A percentile compares a stretch with the other conserved stretches of the same genome.
Evolutionary conservation across 2,329 filamentous ascomycete species (phyloP).

Genomic region (Claviceps arundinis): DNA sequence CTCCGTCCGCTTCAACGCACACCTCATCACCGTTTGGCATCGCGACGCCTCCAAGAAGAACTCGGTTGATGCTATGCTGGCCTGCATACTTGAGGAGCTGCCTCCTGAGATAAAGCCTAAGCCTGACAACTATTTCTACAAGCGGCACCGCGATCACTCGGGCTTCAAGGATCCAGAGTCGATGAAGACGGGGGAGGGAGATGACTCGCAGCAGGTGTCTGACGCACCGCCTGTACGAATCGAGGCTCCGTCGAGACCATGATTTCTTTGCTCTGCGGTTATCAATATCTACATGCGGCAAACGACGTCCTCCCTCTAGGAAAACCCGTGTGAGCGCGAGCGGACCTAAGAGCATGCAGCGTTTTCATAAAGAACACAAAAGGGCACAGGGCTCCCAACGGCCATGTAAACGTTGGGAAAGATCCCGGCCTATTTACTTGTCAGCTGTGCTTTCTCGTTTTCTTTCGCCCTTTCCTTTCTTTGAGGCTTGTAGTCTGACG

Average conservation of each 20-base stretch:
- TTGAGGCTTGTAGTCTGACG: too few relatives aligned
- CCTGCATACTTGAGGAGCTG: conserved; percentile 60
- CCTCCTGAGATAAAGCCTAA: conserved; percentile 61
- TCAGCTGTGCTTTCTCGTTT: too few relatives aligned
- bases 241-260: conserved; percentile 10
- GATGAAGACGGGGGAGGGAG: too few relatives aligned
- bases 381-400: too few relatives aligned
- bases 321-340: too few relatives aligned
- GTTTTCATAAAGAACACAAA: too few relatives aligned
- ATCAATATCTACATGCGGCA: too few relatives aligned
- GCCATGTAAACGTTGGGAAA: too few relatives aligned
- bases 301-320: too few relatives aligned
- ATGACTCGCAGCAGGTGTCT: conserved; percentile 32
- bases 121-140: conserved; percentile 65
- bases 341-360: too few relatives aligned
- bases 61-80: conserved; percentile 62
- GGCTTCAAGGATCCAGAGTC: conserved; percentile 52
- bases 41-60: conserved; percentile 69
- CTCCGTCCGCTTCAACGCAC: conserved; percentile 77
- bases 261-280: background rate
- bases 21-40: conserved; percentile 88
- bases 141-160: conserved; percentile 78
- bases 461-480: too few relatives aligned
- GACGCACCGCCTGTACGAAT: conserved; percentile 15
- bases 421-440: too few relatives aligned